Evolutionary conservation across 2,329 filamentous ascomycete genomes (phyloP), one percentile per base, ranked within the genome.

Genomic region (Neurospora sp.): DNA sequence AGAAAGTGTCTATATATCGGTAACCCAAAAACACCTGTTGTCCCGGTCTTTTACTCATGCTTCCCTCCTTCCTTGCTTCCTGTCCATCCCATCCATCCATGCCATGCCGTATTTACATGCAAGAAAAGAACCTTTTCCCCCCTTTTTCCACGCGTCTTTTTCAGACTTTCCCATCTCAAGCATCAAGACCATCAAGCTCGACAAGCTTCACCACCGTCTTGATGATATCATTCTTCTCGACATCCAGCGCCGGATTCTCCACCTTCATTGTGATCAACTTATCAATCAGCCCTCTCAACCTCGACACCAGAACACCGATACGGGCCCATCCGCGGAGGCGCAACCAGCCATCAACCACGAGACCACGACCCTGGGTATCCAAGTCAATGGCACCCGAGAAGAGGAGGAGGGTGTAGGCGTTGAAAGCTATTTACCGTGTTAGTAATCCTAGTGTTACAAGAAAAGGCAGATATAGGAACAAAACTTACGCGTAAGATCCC

Each of bases 291-390:
- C 89, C 89, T 73, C 96, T 86, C 74, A 99, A 80, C 72, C 95
- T 85, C 66, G 91, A 92, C 2, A 97, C 91, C 74, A 99, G 80
- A 13, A 98, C 95, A 38, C 95, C 96, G 73, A 99, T 96, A 66
- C 96, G 87, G 1, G 96, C 95, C 96, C 96, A 99, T 0, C 96
- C 96, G 33, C 93, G 86, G 39, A 99, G 82, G 42, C 85, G 80
- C 69, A 98, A 83, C 96, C 95, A 98, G 68, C 93, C 93, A 80
- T 98, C 96, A 3, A 99, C 92, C 3, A 97, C 83, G 19, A 99
- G 82, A 0, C 96, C 96, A 28, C 94, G 85, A 6, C 95, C 95
- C 62, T 93, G 83, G 0, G 93, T 97, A 80, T 98, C 96, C 3
- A 98, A 87, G 71, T 89, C 88, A 68, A 98, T 93, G 1, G 88